Base-by-base conservation (phyloP, 306 rosid species). In the Acacia acuminata region DNA sequence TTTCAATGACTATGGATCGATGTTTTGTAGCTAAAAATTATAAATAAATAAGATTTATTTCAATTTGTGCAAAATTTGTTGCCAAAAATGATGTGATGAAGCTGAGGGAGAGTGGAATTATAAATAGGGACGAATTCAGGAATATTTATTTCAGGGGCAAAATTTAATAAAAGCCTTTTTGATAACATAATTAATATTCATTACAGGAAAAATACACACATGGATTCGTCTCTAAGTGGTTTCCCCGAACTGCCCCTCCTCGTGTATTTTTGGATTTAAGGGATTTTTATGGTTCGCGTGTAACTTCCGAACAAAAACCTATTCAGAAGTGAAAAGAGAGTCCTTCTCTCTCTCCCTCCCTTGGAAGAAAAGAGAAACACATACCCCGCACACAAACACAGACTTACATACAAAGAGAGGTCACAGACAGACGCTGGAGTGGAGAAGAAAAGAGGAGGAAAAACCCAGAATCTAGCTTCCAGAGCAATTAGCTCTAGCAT, bases 381-480 rank as follows among this genome's bases (percentile, higher is more conserved):
- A 56, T 22, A 58, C 34, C 73, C 25, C 50, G 30, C 74, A 61
- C 82, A 65, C 69, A 76, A 67, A 56, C 27, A 9, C 64, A 56
- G 64, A 72, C 56, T 38, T 3, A 74, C 24, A 30, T 34, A 80
- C 75, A 75, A 80, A 80, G 71, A 74, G 55, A 43, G 45, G 53
- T 36, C 65, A 48, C 79, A 38, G 50, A 44, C 38, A 53, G 30
- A 64, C 43, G 74, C 53, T 55, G 76, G 25, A 55, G 82, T 32
- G 80, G 79, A 43, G 60, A 53, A 45, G 64, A 72, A 71, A 43
- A 77, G 67, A 75, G 73, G 76, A 80, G 50, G 27, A 51, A 51
- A 78, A 84, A 78, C 87, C 85, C 89, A 84, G 85, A 84, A 87
- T 84, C 87, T 78, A 56, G 65, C 53, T 70, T 34, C 42, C 61